Percentiles rank a stretch among this genome's conserved stretches.
Evolutionary conservation across 495 filamentous ascomycete species (phyloP).

Genomic region (Pseudoneurospora amorphoporcata): DNA sequence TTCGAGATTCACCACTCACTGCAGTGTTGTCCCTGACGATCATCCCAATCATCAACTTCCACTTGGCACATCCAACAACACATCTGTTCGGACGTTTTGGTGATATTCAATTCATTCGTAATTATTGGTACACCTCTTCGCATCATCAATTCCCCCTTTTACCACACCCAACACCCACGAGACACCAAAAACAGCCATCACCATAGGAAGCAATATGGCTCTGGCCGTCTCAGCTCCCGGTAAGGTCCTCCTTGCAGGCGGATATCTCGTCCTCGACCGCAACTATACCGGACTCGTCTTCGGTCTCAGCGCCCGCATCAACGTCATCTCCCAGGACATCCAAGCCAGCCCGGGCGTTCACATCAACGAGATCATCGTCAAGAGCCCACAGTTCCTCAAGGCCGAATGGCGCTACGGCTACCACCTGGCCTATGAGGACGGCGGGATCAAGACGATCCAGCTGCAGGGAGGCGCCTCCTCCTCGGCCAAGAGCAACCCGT

Average conservation of each 20-base stretch:
- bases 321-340: constrained; percentile 64
- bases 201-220: constrained; percentile 15
- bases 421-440: constrained; percentile 52
- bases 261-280: constrained; percentile 89
- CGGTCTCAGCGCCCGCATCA: constrained; percentile 87
- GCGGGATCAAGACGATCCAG: constrained; percentile 69
- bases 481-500: constrained; percentile 50
- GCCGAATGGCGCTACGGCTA: constrained; percentile 82
- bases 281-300: constrained; percentile 84
- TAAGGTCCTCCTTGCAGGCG: constrained; percentile 89
- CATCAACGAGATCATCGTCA: constrained; percentile 64
- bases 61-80: not conserved
- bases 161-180: not conserved
- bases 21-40: not conserved
- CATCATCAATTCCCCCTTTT: not conserved
- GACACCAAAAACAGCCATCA: constrained; percentile 3
- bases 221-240: constrained; percentile 83
- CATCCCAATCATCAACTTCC: not conserved
- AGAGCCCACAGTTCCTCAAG: constrained; percentile 80
- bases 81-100: not conserved
- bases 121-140: not conserved
- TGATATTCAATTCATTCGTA: not conserved
- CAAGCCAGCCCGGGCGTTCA: constrained; percentile 45
- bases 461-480: constrained; percentile 48
- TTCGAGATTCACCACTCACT: not conserved